Evolutionary conservation across 345 rosid species (phyloP), one percentile per base, ranked within the genome.

Genomic region (Combretum micranthum): DNA sequence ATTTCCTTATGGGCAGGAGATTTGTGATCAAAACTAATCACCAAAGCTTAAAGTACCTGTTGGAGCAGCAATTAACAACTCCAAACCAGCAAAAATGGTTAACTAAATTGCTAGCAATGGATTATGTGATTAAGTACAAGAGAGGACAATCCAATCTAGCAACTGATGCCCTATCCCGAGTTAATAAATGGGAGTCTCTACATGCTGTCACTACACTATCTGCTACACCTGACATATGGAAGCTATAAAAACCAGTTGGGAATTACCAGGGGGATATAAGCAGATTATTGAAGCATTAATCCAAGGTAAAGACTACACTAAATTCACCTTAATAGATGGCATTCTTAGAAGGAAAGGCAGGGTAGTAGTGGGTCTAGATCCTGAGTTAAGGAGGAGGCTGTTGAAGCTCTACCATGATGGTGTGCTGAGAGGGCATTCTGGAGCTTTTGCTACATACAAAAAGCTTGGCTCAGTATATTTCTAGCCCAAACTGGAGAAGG

Each of bases 1-100:
- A 52, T 7, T 62, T 52, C 19, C 17, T 62, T 18, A 0, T 52
- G 15, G 42, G 43, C 0, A 1, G 39, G 14, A 50, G 42, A 20
- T 62, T 62, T 15, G 12, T 39, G 9, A 62, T 62, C 1, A 19
- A 12, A 12, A 62, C 52, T 12, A 59, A 62, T 53, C 66, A 53
- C 3, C 58, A 62, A 43, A 52, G 51, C 16, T 8, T 42, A 13
- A 52, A 53, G 48, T 44, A 4, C 13, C 15, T 59, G 0, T 13
- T 46, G 0, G 53, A 59, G 12, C 62, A 59, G 14, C 10, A 39
- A 7, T 22, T 21, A 20, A 0, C 50, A 3, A 53, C 58, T 1
- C 50, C 50, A 3, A 12, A 14, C n/a, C 66, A 62, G 44, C 58
- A 52, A 0, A 42, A 14, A 18, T 62, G 66, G 66, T 42, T 62